Evolutionary conservation across 352 stramenopile species (phyloP).

Genomic region (Phytophthora sp.): DNA sequence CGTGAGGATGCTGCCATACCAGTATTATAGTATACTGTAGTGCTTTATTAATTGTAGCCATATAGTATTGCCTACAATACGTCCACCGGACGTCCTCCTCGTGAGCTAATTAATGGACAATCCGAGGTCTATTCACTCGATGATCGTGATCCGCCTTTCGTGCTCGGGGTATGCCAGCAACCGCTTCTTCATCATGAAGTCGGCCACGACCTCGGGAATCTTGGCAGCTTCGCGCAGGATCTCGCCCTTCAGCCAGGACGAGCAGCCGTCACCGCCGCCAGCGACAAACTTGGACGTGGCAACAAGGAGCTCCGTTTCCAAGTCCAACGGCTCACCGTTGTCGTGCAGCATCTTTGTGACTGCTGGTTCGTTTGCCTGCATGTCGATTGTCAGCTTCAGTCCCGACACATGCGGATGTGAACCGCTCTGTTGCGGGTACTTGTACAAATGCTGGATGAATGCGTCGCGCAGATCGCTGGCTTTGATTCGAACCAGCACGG

Average conservation of each 20-base stretch:
- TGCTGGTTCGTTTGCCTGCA: conserved; percentile 18
- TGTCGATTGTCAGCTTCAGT: conserved; percentile 49
- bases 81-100: not conserved
- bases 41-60: conserved; percentile 22
- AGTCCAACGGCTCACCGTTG: conserved; percentile 53
- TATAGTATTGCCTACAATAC: not conserved
- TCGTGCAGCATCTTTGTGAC: conserved; percentile 58
- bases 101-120: not conserved
- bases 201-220: conserved; percentile 55
- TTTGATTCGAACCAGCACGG: conserved; percentile 73
- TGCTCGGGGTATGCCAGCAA: conserved; percentile 63
- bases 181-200: conserved; percentile 74
- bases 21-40: too few relatives aligned
- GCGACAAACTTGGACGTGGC: conserved; percentile 86
- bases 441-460: conserved; percentile 77
- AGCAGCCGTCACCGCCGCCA: conserved; percentile 76
- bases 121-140: conserved; percentile 50
- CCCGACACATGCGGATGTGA: conserved; percentile 85
- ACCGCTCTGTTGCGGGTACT: conserved; percentile 78
- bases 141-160: conserved; percentile 66
- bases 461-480: conserved; percentile 69
- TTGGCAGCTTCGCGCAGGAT: conserved; percentile 56
- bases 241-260: conserved; percentile 69
- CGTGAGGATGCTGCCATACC: too few relatives aligned
- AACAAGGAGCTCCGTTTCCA: conserved; percentile 62